These are phyloP conservation scores for Neofusicoccum parvum DNA, from an alignment of 2,329 filamentous ascomycete species.

Conservation along the genomic window DNA sequence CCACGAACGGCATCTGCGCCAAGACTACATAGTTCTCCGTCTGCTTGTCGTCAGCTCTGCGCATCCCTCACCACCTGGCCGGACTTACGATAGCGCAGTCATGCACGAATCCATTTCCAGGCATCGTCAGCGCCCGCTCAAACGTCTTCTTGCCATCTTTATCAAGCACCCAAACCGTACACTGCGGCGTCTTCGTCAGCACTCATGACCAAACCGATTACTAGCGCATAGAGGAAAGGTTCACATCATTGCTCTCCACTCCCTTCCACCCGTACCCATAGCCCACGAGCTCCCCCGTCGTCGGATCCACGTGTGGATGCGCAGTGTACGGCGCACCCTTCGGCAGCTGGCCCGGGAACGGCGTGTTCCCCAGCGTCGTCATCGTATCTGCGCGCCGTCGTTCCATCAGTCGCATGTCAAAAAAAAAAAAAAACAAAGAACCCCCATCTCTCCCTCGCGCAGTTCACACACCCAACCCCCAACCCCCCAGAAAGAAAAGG, in stretches of 20 bases:
- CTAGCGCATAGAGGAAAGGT: too few species aligned
- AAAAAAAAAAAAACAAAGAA: too few species aligned
- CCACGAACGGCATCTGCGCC: neutral
- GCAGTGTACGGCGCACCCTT: slow-evolving; percentile 25
- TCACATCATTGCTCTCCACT: slow-evolving; percentile 42
- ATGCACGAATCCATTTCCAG: slow-evolving; percentile 45
- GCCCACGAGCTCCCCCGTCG: slow-evolving; percentile 24
- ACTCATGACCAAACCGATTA: too few species aligned
- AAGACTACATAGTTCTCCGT: neutral
- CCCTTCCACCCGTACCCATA: slow-evolving; percentile 42
- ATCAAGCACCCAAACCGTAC: slow-evolving; percentile 30
- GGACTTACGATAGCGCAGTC: slow-evolving; percentile 49
- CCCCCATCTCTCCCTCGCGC: too few species aligned
- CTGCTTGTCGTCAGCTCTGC: neutral
- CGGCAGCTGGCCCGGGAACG: neutral
- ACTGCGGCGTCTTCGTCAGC: slow-evolving; percentile 16
- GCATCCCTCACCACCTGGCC: slow-evolving; percentile 35
- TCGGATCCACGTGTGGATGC: slow-evolving; percentile 27
- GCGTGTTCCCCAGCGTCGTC: neutral
- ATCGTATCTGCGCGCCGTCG: neutral
- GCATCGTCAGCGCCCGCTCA: slow-evolving; percentile 37
- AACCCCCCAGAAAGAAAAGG: too few species aligned
- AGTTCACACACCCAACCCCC: too few species aligned
- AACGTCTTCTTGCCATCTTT: slow-evolving; percentile 35
- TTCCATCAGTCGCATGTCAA: too few species aligned